Percentiles rank a stretch among this genome's conserved stretches.
Evolutionary conservation across 2,329 filamentous ascomycete species (phyloP).

Genomic region (Ascochyta lentis): DNA sequence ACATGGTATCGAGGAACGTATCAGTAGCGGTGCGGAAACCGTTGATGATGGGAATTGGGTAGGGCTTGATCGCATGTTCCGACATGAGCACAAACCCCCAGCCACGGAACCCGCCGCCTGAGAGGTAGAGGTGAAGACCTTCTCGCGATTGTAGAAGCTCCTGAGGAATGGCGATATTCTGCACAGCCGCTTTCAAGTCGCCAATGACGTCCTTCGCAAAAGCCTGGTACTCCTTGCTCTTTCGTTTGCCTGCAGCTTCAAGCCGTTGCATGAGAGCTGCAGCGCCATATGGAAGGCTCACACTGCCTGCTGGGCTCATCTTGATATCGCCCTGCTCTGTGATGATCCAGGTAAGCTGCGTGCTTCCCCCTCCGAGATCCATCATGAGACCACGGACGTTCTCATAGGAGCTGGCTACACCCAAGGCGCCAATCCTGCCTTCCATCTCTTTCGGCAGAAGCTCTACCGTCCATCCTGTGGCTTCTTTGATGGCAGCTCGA

Average conservation of each 20-base stretch:
- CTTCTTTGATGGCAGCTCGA: slow-evolving; percentile 66
- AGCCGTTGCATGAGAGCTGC: slow-evolving; percentile 68
- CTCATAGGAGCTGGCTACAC: slow-evolving; percentile 76
- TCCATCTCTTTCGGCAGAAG: slow-evolving; percentile 81
- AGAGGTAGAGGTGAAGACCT: slow-evolving; percentile 75
- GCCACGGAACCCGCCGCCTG: slow-evolving; percentile 86
- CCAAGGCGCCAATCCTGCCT: slow-evolving; percentile 81
- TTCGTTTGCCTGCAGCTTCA: slow-evolving; percentile 42
- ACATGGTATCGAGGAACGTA: slow-evolving; percentile 65
- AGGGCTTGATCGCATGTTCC: slow-evolving; percentile 73
- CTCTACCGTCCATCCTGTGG: slow-evolving; percentile 72
- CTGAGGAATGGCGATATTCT: slow-evolving; percentile 62
- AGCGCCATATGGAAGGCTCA: slow-evolving; percentile 74
- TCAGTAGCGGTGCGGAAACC: slow-evolving; percentile 71
- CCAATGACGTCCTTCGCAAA: slow-evolving; percentile 62
- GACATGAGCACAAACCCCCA: slow-evolving; percentile 92
- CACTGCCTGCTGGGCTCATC: slow-evolving; percentile 56
- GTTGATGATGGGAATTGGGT: slow-evolving; percentile 83
- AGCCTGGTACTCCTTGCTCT: slow-evolving; percentile 53
- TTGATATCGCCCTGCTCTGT: slow-evolving; percentile 55
- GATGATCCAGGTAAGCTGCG: slow-evolving; percentile 72
- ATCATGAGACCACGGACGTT: slow-evolving; percentile 80
- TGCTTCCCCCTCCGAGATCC: slow-evolving; percentile 81
- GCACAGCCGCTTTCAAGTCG: slow-evolving; percentile 67
- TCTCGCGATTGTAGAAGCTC: slow-evolving; percentile 51